Base-by-base conservation (phyloP, 257 asterid species). In the Gardenia jasminoides region DNA sequence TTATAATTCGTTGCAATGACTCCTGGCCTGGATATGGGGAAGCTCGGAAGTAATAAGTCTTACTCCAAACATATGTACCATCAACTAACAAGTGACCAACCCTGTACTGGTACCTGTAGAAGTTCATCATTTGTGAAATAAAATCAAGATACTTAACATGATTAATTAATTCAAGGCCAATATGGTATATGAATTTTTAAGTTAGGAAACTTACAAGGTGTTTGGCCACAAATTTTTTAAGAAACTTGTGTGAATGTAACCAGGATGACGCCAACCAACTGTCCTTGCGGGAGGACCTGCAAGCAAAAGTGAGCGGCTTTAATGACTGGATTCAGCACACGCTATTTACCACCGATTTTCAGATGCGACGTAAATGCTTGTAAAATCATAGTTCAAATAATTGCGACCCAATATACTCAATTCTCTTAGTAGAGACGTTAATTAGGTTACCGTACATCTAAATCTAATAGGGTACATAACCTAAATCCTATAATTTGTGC, bases 221-320 rank as follows among this genome's bases (percentile, higher is more conserved):
- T 82, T 90, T 76, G 98, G 99, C 99, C 99, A 95, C 83, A 95
- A 80, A 76, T 93, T 86, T 84, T 89, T 91, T 77, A 95, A 87
- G 90, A 93, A 95, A 86, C 97, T 90, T 9, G 98, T 95, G 59
- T 95, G 98, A 64, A 95, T 88, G 84, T 88, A 95, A 70, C 99
- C 99, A 76, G 99, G 98, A 83, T 95, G 92, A 76, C 99, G 97
- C 97, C 99, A 95, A 50, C 99, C 98, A 50, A 95, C 96, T n/a
- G 99, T 89, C 48, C 97, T 85, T 11, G 99, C 99, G 47, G 98
- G 99, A 70, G 98, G 59, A 79, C 99, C 97, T 92, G 59, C 71
- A 78, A 61, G 24, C 28, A 28, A 77, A 33, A 11, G 6, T 30
- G 24, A 77, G 36, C 41, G 15, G 22, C 19, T 46, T 17, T 54